Evolutionary conservation across 768 basidiomycete species (phyloP), one percentile per base, ranked within the genome.

Genomic region (Boletus rubropictus): DNA sequence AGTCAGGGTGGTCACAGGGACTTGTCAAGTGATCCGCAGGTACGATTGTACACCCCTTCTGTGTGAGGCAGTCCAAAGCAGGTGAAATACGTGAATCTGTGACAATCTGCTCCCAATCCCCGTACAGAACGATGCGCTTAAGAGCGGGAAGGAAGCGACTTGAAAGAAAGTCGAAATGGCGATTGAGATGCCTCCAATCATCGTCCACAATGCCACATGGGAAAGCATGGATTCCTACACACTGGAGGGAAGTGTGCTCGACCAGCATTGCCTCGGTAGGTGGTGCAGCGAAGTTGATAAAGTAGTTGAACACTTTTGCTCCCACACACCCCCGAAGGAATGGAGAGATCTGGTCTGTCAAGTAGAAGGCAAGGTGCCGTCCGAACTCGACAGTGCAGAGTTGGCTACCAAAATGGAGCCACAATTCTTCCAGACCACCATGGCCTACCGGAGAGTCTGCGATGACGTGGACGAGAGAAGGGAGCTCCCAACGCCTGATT

Each of bases 351-450:
- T 72, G 62, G 54, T 84, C 81, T 31, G 48, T 43, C 45, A 77
- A 59, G 36, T 74, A 65, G 60, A 84, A 85, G 33, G 71, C 75
- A 25, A 80, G 53, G 58, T 78, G 74, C 51, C 65, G 72, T 28
- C 82, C 82, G 46, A 85, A 72, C 55, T 84, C 82, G 20, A 84
- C 68, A 2, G 68, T 71, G 44, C 68, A 66, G 37, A 84, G 70
- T 49, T 77, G 78, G 38, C 53, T 47, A 21, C 81, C 81, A 42
- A 77, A 74, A 15, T 54, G 53, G 28, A 70, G 64, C 80, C 79
- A 82, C 18, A 84, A 48, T 24, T 61, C 59, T 32, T 72, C 68
- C 50, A 78, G 51, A 15, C 70, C 71, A 11, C 64, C 60, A 25
- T 67, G 61, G 15, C 56, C 58, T 15, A 62, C 54, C 18, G 76